Evolutionary conservation across 768 basidiomycete genomes (phyloP).

Genomic region (Cytidiella melzeri): DNA sequence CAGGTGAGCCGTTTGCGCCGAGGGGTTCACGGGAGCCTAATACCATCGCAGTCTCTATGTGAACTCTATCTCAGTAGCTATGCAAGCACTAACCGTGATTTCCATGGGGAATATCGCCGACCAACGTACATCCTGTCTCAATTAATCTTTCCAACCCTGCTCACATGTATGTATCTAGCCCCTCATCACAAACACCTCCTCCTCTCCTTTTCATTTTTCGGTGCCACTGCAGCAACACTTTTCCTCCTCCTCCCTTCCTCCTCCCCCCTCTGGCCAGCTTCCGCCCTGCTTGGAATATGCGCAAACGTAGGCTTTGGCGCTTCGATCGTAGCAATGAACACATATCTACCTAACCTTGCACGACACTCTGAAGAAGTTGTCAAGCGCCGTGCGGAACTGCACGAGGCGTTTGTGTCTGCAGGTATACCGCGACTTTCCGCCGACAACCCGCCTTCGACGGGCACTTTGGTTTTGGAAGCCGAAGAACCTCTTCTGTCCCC

Average conservation of each 20-base stretch:
- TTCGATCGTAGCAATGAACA: slow-evolving; percentile 83
- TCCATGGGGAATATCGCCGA: slow-evolving; percentile 92
- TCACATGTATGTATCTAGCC: slow-evolving; percentile 31
- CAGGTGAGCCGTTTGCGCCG: slow-evolving; percentile 48
- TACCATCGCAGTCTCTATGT: slow-evolving; percentile 61
- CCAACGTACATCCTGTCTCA: slow-evolving; percentile 52
- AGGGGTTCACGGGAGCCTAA: not conserved
- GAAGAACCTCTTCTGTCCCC: not conserved
- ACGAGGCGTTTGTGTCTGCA: not conserved
- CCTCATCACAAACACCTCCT: slow-evolving; percentile 74
- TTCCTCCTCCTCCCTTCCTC: slow-evolving; percentile 73
- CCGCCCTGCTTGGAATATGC: slow-evolving; percentile 61
- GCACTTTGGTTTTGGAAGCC: not conserved
- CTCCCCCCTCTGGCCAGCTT: slow-evolving; percentile 63
- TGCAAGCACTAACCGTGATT: slow-evolving; percentile 92
- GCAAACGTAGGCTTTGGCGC: slow-evolving; percentile 88
- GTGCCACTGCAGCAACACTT: slow-evolving; percentile 57
- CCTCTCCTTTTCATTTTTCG: slow-evolving; percentile 64
- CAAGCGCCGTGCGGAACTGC: slow-evolving; percentile 30
- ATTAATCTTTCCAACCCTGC: too few species aligned
- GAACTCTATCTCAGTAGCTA: slow-evolving; percentile 80
- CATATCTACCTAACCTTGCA: slow-evolving; percentile 76
- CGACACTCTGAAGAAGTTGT: slow-evolving; percentile 57
- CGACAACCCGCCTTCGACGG: slow-evolving; percentile 2
- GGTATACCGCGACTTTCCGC: not conserved